phyloP scores from a whole-genome alignment of 441 rosid genomes.

The Aleurites moluccanus region DNA sequence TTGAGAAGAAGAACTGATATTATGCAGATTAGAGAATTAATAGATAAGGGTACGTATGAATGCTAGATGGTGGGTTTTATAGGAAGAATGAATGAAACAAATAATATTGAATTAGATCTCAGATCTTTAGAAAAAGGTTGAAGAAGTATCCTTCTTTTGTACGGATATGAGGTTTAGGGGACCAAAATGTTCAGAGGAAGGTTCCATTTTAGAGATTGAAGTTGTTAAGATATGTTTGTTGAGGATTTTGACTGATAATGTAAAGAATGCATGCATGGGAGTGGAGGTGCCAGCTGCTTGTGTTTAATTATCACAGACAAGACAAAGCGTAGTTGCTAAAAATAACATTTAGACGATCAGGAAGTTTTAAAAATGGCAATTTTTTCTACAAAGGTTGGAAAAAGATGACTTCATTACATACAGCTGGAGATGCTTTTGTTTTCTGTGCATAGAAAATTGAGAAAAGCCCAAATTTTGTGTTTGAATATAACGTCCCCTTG shows the following conservation, averaged over 20 bases:
- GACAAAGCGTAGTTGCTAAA: background rate
- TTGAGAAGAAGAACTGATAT: too few species aligned
- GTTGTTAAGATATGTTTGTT: constrained; percentile 17
- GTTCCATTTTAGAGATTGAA: constrained; percentile 17
- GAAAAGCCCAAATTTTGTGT: too few species aligned
- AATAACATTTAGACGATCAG: background rate
- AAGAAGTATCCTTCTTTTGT: background rate
- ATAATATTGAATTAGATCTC: constrained; percentile 8
- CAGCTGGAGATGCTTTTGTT: constrained; percentile 29
- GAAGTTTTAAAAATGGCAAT: background rate
- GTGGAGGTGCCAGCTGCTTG: constrained; percentile 36
- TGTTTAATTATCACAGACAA: constrained; percentile 14
- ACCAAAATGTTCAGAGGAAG: constrained; percentile 20
- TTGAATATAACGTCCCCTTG: too few species aligned
- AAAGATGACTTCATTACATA: background rate
- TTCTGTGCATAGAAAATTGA: constrained; percentile 9
- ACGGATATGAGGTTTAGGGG: background rate
- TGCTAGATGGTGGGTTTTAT: constrained; percentile 5
- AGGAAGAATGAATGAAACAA: background rate
- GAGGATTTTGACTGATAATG: constrained; percentile 15
- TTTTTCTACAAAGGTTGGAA: background rate
- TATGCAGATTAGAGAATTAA: too few species aligned
- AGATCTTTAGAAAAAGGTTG: background rate
- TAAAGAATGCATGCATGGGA: constrained; percentile 33
- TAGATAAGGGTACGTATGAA: too few species aligned